These are phyloP conservation scores for Blastobotrys arbuscula DNA, from an alignment of 1,139 yeast genomes.

Conservation along the genomic window DNA sequence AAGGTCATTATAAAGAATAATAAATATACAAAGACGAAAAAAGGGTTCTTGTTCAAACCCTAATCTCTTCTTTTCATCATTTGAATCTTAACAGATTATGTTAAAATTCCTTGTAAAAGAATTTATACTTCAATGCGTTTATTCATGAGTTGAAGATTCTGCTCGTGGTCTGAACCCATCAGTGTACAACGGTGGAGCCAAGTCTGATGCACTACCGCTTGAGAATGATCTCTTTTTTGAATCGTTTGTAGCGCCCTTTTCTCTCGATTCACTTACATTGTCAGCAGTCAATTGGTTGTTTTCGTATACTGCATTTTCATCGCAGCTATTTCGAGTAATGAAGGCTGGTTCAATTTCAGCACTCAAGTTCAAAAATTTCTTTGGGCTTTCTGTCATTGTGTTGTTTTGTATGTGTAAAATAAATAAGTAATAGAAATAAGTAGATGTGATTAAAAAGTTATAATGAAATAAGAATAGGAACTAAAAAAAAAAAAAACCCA, in stretches of 20 bases:
- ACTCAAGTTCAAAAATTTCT: constrained; percentile 19
- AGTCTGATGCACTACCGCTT: constrained; percentile 18
- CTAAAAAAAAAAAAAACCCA: constrained; percentile 3
- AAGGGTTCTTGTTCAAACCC: too few relatives aligned
- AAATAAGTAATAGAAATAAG: background rate
- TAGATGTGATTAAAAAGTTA: background rate
- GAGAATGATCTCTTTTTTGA: constrained; percentile 17
- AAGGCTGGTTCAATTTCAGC: constrained; percentile 22
- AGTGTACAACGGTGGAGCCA: constrained; percentile 22
- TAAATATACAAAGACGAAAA: too few relatives aligned
- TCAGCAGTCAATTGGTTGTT: constrained; percentile 15
- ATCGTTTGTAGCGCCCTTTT: background rate
- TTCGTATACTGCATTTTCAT: constrained; percentile 17
- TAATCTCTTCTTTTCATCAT: too few relatives aligned
- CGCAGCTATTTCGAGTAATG: constrained; percentile 11
- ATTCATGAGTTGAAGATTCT: constrained; percentile 8
- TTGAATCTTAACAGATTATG: too few relatives aligned
- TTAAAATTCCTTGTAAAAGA: too few relatives aligned
- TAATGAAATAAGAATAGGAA: background rate
- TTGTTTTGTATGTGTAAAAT: background rate
- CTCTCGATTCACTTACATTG: constrained; percentile 1
- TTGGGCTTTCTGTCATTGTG: constrained; percentile 9
- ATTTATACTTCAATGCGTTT: too few relatives aligned
- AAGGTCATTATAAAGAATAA: too few relatives aligned
- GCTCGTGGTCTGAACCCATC: constrained; percentile 24